Evolutionary conservation across 495 filamentous ascomycete species (phyloP).

Genomic region (Talaromyces stipitatus): DNA sequence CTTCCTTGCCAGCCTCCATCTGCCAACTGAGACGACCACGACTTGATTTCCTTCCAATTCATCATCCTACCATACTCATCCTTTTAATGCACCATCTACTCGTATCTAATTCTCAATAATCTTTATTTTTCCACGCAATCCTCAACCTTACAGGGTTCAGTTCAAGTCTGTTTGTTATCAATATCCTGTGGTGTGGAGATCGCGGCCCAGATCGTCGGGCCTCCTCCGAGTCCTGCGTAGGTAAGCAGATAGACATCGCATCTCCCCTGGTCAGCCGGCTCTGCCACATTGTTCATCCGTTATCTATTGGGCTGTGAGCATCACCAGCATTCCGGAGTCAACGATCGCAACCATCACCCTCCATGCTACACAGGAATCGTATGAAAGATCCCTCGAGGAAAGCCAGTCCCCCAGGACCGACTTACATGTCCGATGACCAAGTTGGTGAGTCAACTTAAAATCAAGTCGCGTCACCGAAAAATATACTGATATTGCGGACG

Average conservation of each 20-base stretch:
- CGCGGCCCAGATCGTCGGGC: not conserved
- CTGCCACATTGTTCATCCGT: not conserved
- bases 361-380: constrained; percentile 32
- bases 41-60: no score
- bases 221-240: not conserved
- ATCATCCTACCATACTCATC: no score
- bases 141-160: not conserved
- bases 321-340: constrained; percentile 1
- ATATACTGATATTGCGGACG: constrained; percentile 13
- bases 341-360: not conserved
- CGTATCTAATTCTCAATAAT: not conserved
- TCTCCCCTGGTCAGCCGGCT: not conserved
- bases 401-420: constrained; percentile 63
- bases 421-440: constrained; percentile 82
- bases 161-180: not conserved
- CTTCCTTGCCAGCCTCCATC: not conserved
- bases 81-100: not conserved
- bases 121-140: not conserved
- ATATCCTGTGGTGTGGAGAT: not conserved
- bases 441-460: constrained; percentile 57
- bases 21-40: not conserved
- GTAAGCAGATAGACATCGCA: not conserved
- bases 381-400: constrained; percentile 44
- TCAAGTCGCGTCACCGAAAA: constrained; percentile 1
- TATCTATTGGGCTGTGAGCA: not conserved